phyloP scores from a whole-genome alignment of 202 grass and related monocot species.

The Carex sylvatica region DNA sequence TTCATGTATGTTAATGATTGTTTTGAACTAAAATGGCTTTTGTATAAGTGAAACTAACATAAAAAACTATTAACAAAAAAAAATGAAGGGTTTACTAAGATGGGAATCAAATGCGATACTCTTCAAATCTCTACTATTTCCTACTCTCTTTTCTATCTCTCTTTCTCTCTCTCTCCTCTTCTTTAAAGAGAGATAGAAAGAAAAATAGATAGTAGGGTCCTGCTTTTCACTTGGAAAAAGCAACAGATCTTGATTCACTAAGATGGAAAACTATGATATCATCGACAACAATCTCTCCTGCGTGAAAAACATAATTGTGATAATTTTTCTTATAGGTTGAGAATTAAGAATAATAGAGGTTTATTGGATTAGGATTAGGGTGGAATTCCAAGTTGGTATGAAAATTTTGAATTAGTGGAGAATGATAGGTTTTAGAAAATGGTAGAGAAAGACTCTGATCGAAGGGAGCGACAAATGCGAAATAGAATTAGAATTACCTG shows the following conservation, averaged over 20 bases:
- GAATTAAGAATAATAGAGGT: background rate
- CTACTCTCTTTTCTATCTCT: too few species aligned
- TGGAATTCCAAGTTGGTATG: background rate
- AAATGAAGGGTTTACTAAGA: background rate
- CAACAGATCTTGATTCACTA: too few species aligned
- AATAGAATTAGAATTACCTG: too few species aligned
- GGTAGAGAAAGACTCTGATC: too few species aligned
- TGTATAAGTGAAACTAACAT: background rate
- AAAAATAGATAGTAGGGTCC: too few species aligned
- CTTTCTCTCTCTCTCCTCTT: too few species aligned
- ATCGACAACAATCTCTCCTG: background rate
- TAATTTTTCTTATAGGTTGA: background rate
- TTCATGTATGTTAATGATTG: background rate
- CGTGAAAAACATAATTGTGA: background rate
- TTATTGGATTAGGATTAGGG: background rate
- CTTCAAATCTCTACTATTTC: too few species aligned
- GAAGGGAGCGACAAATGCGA: too few species aligned
- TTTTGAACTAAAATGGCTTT: background rate
- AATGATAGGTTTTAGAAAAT: background rate
- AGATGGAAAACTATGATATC: background rate
- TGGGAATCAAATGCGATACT: background rate
- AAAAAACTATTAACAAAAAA: background rate
- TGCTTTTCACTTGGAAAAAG: too few species aligned
- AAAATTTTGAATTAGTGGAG: background rate
- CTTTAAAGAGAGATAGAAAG: too few species aligned